Percentiles rank a stretch among this genome's conserved stretches.
Evolutionary conservation across 306 rosid species (phyloP).

Genomic region (Lotus japonicus): DNA sequence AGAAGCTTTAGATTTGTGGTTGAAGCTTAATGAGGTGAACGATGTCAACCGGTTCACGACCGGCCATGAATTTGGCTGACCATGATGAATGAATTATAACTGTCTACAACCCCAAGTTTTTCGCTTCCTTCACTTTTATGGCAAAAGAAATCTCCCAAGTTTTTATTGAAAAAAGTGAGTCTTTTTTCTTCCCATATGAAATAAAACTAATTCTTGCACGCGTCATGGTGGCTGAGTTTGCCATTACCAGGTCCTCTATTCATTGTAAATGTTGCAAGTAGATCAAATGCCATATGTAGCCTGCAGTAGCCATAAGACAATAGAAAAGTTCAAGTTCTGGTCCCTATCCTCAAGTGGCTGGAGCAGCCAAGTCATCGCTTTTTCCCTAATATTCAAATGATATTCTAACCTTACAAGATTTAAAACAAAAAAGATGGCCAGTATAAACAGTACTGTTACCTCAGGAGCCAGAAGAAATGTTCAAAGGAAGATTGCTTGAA

Average conservation of each 20-base stretch:
- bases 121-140: too few species aligned
- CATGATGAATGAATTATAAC: too few species aligned
- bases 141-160: too few species aligned
- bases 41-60: too few species aligned
- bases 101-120: too few species aligned
- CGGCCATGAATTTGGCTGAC: too few species aligned
- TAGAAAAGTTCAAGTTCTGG: neutral
- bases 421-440: too few species aligned
- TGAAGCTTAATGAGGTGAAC: too few species aligned
- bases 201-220: neutral
- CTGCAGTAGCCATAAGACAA: neutral
- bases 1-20: too few species aligned
- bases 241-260: neutral
- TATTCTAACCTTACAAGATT: neutral
- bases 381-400: too few species aligned
- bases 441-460: neutral
- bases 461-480: neutral
- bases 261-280: neutral
- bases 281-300: neutral
- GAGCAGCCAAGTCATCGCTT: neutral
- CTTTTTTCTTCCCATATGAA: too few species aligned
- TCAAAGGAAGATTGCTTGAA: constrained; percentile 23
- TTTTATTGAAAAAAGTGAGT: too few species aligned
- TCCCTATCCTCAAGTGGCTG: neutral
- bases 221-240: neutral